Evolutionary conservation across 2,329 filamentous ascomycete genomes (phyloP).

Genomic region (Teratosphaeria nubilosa): DNA sequence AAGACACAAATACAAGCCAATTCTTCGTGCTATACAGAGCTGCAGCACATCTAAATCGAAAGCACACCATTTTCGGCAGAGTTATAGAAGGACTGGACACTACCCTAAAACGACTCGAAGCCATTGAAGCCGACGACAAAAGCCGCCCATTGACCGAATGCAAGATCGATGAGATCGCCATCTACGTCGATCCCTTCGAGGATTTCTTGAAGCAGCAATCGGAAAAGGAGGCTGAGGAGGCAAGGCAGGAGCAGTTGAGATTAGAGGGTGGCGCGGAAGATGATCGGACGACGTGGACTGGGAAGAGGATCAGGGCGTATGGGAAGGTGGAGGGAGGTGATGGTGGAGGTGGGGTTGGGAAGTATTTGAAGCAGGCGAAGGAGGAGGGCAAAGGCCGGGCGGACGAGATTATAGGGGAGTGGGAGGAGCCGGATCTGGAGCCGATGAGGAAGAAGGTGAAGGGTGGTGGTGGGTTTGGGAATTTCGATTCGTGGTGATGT

Average conservation of each 20-base stretch:
- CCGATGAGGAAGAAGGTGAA: slow-evolving; percentile 62
- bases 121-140: slow-evolving; percentile 60
- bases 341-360: slow-evolving; percentile 51
- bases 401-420: slow-evolving; percentile 50
- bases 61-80: slow-evolving; percentile 92
- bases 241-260: slow-evolving; percentile 53
- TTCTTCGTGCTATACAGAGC: slow-evolving; percentile 89
- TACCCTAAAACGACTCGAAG: slow-evolving; percentile 64
- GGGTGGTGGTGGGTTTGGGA: slow-evolving; percentile 65
- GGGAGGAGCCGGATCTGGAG: slow-evolving; percentile 37
- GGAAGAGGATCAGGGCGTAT: slow-evolving; percentile 69
- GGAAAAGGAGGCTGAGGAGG: slow-evolving; percentile 48
- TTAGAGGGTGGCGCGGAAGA: slow-evolving; percentile 67
- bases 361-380: slow-evolving; percentile 61
- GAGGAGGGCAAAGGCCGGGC: slow-evolving; percentile 23
- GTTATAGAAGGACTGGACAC: slow-evolving; percentile 61
- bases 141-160: slow-evolving; percentile 71
- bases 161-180: slow-evolving; percentile 67
- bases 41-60: slow-evolving; percentile 76
- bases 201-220: slow-evolving; percentile 67
- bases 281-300: slow-evolving; percentile 89
- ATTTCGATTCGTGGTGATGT: slow-evolving; percentile 79
- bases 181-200: slow-evolving; percentile 91
- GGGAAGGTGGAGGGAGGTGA: slow-evolving; percentile 46
- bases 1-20: slow-evolving; percentile 92